phyloP scores from a whole-genome alignment of 768 basidiomycete genomes.

The Suillus subluteus region DNA sequence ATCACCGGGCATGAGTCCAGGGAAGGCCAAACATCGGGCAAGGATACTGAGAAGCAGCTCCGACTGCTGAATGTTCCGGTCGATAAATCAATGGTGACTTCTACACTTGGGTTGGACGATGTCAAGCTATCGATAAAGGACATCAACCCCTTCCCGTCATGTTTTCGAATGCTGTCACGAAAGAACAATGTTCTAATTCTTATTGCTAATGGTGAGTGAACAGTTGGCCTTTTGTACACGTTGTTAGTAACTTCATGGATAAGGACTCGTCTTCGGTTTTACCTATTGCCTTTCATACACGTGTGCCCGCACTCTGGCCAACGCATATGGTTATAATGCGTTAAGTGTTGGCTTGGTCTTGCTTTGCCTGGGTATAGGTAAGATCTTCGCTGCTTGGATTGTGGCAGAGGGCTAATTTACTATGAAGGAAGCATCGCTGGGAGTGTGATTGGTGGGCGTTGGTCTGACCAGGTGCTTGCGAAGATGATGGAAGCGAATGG shows the following conservation, averaged over 20 bases:
- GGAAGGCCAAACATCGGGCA: constrained; percentile 18
- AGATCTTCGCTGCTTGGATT: constrained; percentile 18
- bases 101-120: too few species aligned
- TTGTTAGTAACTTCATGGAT: constrained; percentile 15
- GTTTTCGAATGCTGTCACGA: constrained; percentile 57
- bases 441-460: constrained; percentile 61
- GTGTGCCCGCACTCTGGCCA: constrained; percentile 66
- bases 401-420: not conserved
- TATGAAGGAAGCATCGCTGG: constrained; percentile 51
- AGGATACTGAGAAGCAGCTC: constrained; percentile 18
- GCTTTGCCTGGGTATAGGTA: constrained; percentile 73
- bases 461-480: constrained; percentile 54
- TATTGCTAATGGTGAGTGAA: constrained; percentile 29
- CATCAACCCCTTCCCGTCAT: constrained; percentile 74
- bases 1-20: constrained; percentile 17
- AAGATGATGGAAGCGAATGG: constrained; percentile 47
- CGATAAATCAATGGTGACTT: constrained; percentile 18
- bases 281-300: constrained; percentile 76
- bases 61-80: constrained; percentile 30
- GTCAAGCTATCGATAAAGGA: constrained; percentile 66
- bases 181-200: constrained; percentile 72
- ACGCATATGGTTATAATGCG: constrained; percentile 66
- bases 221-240: not conserved
- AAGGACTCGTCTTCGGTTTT: constrained; percentile 73
- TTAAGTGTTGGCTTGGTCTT: constrained; percentile 77